Conservation (phyloP, 129 eudicot genomes). For the carrot (Daucus carota) region DNA sequence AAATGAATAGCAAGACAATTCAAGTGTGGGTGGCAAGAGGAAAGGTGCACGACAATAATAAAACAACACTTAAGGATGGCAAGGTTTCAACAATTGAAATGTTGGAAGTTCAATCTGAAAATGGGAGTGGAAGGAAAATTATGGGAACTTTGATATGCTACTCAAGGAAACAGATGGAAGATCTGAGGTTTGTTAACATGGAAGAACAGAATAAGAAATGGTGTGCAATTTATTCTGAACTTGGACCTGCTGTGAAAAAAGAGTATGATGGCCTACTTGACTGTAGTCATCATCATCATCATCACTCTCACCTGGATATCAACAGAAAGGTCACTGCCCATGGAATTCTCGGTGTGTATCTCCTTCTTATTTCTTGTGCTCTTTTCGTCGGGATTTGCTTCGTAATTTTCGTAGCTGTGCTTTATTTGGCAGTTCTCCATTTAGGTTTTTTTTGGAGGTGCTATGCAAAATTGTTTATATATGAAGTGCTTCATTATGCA, state of each 20-base stretch:
- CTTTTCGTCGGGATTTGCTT: neutral
- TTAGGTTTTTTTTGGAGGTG: neutral
- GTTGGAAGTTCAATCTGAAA: conserved; percentile 6
- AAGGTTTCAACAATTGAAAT: neutral
- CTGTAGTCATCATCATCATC: conserved; percentile 15
- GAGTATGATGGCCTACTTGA: conserved; percentile 54
- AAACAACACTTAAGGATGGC: neutral
- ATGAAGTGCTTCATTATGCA: neutral
- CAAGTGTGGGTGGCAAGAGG: conserved; percentile 23
- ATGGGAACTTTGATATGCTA: conserved; percentile 12
- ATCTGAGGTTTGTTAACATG: conserved; percentile 39
- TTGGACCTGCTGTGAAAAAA: conserved; percentile 33
- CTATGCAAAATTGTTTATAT: neutral
- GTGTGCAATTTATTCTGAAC: conserved; percentile 55
- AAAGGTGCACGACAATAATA: conserved; percentile 20
- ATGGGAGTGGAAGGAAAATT: conserved; percentile 28
- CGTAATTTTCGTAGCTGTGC: neutral
- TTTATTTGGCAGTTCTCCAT: neutral
- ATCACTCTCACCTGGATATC: conserved; percentile 20
- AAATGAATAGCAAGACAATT: conserved; percentile 18
- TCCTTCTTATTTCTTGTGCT: neutral
- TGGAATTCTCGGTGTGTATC: conserved; percentile 12
- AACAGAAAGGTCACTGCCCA: conserved; percentile 12
- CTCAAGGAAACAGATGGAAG: conserved; percentile 49
- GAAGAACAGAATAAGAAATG: conserved; percentile 69